A percentile compares a stretch with the other conserved stretches of the same genome.
phyloP scores from a whole-genome alignment of 2,329 filamentous ascomycete species.

The Ophiobolus disseminans region DNA sequence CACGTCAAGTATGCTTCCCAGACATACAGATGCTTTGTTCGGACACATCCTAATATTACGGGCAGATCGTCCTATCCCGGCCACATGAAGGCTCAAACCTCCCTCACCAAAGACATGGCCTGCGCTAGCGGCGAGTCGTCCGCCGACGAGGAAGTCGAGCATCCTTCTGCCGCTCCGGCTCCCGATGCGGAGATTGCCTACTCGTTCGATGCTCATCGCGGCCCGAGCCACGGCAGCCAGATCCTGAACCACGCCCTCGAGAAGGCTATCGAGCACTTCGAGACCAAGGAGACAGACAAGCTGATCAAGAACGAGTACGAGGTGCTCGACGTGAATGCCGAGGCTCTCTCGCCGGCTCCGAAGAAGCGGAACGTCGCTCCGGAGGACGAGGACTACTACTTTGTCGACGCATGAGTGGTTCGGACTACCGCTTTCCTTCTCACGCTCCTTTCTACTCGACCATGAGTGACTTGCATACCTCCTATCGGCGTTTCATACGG shows the following conservation, averaged over 20 bases:
- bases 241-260: slow-evolving; percentile 64
- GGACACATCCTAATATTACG: slow-evolving; percentile 19
- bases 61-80: slow-evolving; percentile 30
- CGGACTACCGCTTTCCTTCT: slow-evolving; percentile 5
- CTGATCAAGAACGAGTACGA: slow-evolving; percentile 68
- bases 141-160: slow-evolving; percentile 55
- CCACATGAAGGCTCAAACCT: slow-evolving; percentile 43
- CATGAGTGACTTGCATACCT: slow-evolving; percentile 30
- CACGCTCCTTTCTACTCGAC: slow-evolving; percentile 14
- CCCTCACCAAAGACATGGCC: slow-evolving; percentile 55
- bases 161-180: slow-evolving; percentile 53
- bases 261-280: slow-evolving; percentile 66
- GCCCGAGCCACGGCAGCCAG: slow-evolving; percentile 62
- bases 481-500: slow-evolving; percentile 30
- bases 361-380: slow-evolving; percentile 42
- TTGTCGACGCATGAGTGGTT: slow-evolving; percentile 41
- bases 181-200: slow-evolving; percentile 60
- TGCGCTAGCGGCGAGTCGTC: slow-evolving; percentile 51
- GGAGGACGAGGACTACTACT: slow-evolving; percentile 53
- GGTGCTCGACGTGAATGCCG: slow-evolving; percentile 54
- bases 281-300: slow-evolving; percentile 67
- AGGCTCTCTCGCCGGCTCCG: slow-evolving; percentile 42
- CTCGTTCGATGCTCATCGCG: slow-evolving; percentile 60
- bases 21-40: background rate
- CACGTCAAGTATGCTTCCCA: slow-evolving; percentile 37